Evolutionary conservation across 257 asterid genomes (phyloP), one percentile per base, ranked within the genome.

Genomic region (Phtheirospermum japonicum): DNA sequence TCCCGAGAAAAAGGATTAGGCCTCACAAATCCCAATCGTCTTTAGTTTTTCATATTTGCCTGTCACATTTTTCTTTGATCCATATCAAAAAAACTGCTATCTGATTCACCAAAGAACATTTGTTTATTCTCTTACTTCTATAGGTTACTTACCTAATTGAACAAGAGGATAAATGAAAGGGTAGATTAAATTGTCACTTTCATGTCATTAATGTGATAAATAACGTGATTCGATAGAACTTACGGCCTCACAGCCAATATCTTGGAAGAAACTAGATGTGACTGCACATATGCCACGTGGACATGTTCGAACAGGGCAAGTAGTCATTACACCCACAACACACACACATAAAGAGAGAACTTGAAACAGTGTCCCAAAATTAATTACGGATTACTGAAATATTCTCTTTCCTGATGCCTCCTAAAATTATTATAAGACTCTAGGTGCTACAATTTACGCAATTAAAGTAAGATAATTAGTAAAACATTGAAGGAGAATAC

Each of bases 261-360:
- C 19, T 9, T 2, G 9, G 32, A 30, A 57, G 42, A 56, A 59
- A 54, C 23, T 23, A 17, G 46, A 12, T 42, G 51, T 14, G 26
- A 14, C 26, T 49, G 28, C 58, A 63, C 55, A 39, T n/a, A 33
- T 12, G 28, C 51, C 71, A 42, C 36, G 66, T 71, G 75, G 34
- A 50, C 30, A 63, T 67, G 71, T 48, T 59, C 59, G 45, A 60
- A 65, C 63, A 63, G n/a, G 34, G 50, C 14, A 66, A 20, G 30
- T 66, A 13, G n/a, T 26, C 69, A 31, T 26, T 40, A 51, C 19
- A 58, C 49, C 39, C 55, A 49, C 2, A n/a, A 16, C 6, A 46
- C 7, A 46, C 6, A 16, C 4, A 16, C 26, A 6, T 12, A 52
- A 50, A 57, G 42, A 42, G 59, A 61, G 19, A 34, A 6, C 10